phyloP scores from a whole-genome alignment of 176 grass and related monocot genomes.

The Rhynchospora breviuscula region DNA sequence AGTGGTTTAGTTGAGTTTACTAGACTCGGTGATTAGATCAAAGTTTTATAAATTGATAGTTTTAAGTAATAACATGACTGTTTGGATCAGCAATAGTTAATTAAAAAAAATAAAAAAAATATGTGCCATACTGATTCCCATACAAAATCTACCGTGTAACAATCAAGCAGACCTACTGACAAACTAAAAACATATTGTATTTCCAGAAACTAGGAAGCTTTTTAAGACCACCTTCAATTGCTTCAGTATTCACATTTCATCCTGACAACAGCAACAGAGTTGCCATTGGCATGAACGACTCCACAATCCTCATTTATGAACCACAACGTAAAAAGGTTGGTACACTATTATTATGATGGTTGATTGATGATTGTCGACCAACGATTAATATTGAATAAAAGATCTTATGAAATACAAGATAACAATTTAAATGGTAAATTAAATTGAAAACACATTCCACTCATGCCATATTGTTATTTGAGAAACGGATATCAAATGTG shows the following conservation, averaged over 20 bases:
- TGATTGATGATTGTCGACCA: too few relatives aligned
- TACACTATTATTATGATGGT: not conserved
- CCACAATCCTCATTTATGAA: conserved; percentile 8
- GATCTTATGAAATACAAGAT: too few relatives aligned
- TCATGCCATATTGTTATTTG: not conserved
- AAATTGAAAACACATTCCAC: too few relatives aligned
- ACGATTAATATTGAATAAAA: too few relatives aligned
- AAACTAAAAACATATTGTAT: not conserved
- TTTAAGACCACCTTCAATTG: not conserved
- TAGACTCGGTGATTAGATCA: not conserved
- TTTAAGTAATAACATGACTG: not conserved
- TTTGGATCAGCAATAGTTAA: not conserved
- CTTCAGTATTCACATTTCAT: conserved; percentile 10
- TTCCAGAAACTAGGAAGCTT: not conserved
- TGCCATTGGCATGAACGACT: conserved; percentile 6
- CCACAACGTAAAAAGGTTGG: not conserved
- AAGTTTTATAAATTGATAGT: not conserved
- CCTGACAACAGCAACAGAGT: not conserved
- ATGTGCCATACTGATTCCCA: not conserved
- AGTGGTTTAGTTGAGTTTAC: not conserved
- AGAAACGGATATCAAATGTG: not conserved
- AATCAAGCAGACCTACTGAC: not conserved
- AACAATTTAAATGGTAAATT: too few relatives aligned
- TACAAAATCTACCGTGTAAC: not conserved
- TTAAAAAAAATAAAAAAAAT: not conserved